Evolutionary conservation across 768 basidiomycete species (phyloP).

Genomic region (Mycena pura): DNA sequence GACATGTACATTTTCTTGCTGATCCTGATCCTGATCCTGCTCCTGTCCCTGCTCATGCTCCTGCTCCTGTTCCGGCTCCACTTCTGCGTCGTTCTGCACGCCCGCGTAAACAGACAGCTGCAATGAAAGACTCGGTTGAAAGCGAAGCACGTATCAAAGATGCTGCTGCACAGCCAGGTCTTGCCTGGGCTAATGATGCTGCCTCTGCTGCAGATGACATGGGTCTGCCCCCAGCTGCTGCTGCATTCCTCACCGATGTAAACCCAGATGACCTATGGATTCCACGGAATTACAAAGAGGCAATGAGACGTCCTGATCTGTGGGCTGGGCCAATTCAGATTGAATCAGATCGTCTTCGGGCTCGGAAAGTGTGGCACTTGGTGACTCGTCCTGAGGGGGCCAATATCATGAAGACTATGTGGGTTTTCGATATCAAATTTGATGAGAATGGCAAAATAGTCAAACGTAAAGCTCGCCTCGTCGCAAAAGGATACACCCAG

Average conservation of each 20-base stretch:
- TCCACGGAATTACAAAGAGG: background rate
- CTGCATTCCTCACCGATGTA: background rate
- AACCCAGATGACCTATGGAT: background rate
- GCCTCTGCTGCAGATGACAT: background rate
- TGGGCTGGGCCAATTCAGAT: background rate
- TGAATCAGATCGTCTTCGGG: background rate
- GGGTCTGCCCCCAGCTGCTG: too few species aligned
- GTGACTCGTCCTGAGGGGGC: background rate
- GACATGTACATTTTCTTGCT: too few species aligned
- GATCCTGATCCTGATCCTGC: too few species aligned
- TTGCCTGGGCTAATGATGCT: background rate
- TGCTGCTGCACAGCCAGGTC: background rate
- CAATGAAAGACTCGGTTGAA: background rate
- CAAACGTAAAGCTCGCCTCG: too few species aligned
- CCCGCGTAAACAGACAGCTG: background rate
- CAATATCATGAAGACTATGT: background rate
- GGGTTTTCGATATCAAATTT: slow-evolving; percentile 2
- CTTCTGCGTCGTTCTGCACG: background rate
- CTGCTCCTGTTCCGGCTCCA: too few species aligned
- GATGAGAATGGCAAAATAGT: slow-evolving; percentile 2
- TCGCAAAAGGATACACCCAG: background rate
- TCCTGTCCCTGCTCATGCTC: too few species aligned
- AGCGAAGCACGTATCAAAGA: background rate
- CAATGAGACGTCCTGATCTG: background rate
- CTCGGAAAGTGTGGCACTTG: background rate